These are phyloP conservation scores for Gyromitra esculenta DNA, from an alignment of 2,329 filamentous ascomycete species.

Conservation along the genomic window DNA sequence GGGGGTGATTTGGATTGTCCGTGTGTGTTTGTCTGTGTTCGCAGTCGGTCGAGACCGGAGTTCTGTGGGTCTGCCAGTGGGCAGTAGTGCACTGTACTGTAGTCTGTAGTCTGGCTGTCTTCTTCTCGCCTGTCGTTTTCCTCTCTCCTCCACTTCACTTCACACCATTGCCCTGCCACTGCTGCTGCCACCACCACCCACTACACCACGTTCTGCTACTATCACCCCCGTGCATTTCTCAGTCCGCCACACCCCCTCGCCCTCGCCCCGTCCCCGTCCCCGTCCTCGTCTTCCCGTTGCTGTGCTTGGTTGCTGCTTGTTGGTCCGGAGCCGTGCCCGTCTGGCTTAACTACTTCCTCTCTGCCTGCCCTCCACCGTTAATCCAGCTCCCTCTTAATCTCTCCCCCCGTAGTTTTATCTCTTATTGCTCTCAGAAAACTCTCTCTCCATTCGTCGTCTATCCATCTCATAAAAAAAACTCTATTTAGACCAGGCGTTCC, in stretches of 20 bases:
- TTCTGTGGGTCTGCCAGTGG: background rate
- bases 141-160: background rate
- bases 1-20: slow-evolving; percentile 5
- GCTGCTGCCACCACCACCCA: slow-evolving; percentile 10
- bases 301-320: slow-evolving; percentile 27
- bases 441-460: background rate
- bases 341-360: slow-evolving; percentile 34
- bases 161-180: background rate
- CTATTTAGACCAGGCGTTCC: slow-evolving; percentile 35
- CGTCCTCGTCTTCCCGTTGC: slow-evolving; percentile 1
- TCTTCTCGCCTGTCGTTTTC: slow-evolving; percentile 22
- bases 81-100: background rate
- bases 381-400: slow-evolving; percentile 29
- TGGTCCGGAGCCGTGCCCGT: slow-evolving; percentile 49
- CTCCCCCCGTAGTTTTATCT: slow-evolving; percentile 29
- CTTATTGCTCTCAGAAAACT: slow-evolving; percentile 12
- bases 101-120: background rate
- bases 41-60: background rate
- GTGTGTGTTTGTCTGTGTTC: background rate
- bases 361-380: slow-evolving; percentile 16
- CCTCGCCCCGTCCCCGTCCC: slow-evolving; percentile 12
- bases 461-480: slow-evolving; percentile 14
- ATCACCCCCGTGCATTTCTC: slow-evolving; percentile 37
- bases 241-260: slow-evolving; percentile 40
- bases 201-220: background rate